Percentiles rank a stretch among this genome's conserved stretches.
phyloP scores from a whole-genome alignment of 331 rosid species.

The Spiraea crenata region DNA sequence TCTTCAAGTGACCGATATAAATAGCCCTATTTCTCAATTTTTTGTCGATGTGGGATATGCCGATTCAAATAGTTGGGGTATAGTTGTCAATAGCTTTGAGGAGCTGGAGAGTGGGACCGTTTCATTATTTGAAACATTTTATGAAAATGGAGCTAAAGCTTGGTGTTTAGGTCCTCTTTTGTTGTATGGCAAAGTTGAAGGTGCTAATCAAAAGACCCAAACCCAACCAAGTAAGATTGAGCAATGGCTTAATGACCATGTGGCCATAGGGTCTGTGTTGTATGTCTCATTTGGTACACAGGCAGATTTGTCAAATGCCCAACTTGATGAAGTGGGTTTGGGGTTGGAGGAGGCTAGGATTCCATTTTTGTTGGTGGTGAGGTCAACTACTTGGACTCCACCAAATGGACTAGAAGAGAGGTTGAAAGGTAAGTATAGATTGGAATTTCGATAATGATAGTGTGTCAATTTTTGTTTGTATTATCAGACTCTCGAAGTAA shows the following conservation, averaged over 20 bases:
- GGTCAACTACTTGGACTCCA: constrained; percentile 28
- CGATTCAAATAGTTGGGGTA: constrained; percentile 30
- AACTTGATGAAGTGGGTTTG: constrained; percentile 28
- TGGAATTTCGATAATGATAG: no score
- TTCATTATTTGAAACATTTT: constrained; percentile 23
- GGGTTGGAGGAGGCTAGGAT: constrained; percentile 31
- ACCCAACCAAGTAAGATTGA: background rate
- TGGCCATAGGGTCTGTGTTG: constrained; percentile 5
- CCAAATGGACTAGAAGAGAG: constrained; percentile 19
- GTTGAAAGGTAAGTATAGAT: background rate
- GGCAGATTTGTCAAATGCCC: constrained; percentile 29
- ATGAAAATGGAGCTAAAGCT: constrained; percentile 20
- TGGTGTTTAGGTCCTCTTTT: constrained; percentile 33
- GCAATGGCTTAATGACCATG: constrained; percentile 24
- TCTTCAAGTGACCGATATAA: constrained; percentile 3
- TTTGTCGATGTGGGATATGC: constrained; percentile 11
- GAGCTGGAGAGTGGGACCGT: constrained; percentile 16
- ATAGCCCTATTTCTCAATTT: background rate
- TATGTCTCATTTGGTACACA: constrained; percentile 34
- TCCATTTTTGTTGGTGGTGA: constrained; percentile 24
- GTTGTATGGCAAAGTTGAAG: background rate
- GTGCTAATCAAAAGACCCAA: background rate
- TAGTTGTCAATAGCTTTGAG: constrained; percentile 22
- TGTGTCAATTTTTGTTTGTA: no score
- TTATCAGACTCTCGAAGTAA: background rate